Conservation (phyloP, 169 alveolate genomes). For the Toxoplasma gondii region DNA sequence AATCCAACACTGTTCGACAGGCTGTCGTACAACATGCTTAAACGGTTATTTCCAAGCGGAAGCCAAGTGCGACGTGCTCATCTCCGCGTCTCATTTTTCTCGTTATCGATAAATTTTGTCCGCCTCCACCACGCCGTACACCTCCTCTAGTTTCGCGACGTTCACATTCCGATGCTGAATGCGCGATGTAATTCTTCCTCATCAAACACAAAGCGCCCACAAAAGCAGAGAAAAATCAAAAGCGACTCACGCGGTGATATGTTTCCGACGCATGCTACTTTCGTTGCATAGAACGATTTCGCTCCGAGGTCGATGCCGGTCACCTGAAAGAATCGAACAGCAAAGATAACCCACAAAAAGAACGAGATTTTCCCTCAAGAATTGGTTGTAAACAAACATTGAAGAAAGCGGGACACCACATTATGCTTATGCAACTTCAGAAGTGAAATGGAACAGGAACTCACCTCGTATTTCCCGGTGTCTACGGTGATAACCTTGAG, state of each 20-base stretch:
- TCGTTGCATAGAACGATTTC: neutral
- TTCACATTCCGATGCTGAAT: too few species aligned
- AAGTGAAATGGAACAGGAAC: neutral
- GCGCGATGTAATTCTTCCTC: too few species aligned
- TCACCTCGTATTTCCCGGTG: constrained; percentile 33
- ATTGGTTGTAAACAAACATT: too few species aligned
- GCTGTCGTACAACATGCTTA: neutral
- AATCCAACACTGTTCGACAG: neutral
- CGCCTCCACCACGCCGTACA: neutral
- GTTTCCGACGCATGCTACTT: constrained; percentile 19
- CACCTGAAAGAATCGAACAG: neutral
- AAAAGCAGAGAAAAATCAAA: too few species aligned
- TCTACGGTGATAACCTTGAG: constrained; percentile 27
- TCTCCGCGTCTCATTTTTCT: neutral
- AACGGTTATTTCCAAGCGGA: neutral
- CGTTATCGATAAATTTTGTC: neutral
- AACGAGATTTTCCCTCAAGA: too few species aligned
- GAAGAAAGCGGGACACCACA: too few species aligned
- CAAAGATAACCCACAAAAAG: neutral
- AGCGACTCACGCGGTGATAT: constrained; percentile 8
- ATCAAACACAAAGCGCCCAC: too few species aligned
- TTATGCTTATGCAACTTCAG: too few species aligned
- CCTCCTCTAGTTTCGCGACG: too few species aligned
- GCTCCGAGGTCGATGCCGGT: neutral
- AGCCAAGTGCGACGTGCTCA: neutral